Conservation (phyloP, 2,329 filamentous ascomycete genomes). For the Parascedosporium putredinis region DNA sequence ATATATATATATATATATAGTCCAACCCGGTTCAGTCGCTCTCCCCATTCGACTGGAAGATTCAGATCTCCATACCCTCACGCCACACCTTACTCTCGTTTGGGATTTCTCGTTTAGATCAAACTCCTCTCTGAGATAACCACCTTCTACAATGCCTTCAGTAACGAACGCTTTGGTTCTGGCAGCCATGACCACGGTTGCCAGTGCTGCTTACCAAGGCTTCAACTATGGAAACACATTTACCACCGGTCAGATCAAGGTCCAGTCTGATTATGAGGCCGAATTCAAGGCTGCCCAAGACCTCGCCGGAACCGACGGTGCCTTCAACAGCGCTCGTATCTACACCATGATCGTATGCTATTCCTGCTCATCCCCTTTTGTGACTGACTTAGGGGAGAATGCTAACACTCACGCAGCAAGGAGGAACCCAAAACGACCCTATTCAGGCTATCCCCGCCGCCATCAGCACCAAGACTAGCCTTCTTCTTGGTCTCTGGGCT, state of each 20-base stretch:
- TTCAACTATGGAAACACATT: constrained; percentile 66
- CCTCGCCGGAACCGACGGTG: constrained; percentile 51
- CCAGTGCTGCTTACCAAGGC: constrained; percentile 39
- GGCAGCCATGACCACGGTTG: constrained; percentile 7
- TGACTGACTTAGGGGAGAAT: not conserved
- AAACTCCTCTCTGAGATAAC: not conserved
- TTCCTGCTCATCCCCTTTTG: not conserved
- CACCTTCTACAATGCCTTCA: constrained; percentile 9
- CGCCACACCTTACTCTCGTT: not conserved
- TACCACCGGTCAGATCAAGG: constrained; percentile 48
- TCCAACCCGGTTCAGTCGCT: not conserved
- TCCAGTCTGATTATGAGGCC: constrained; percentile 55
- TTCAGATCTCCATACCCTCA: not conserved
- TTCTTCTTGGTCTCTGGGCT: constrained; percentile 78
- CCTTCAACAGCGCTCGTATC: constrained; percentile 59
- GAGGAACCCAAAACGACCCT: constrained; percentile 50
- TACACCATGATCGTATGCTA: constrained; percentile 56
- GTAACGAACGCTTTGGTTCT: constrained; percentile 5
- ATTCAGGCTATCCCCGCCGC: constrained; percentile 73
- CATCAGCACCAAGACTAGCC: constrained; percentile 64
- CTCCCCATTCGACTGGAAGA: not conserved
- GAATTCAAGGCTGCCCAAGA: constrained; percentile 57
- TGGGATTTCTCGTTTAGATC: not conserved
- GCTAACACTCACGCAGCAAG: constrained; percentile 39
- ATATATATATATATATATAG: not conserved